phyloP scores from a whole-genome alignment of 306 rosid genomes.

The Prunus kanzakura region DNA sequence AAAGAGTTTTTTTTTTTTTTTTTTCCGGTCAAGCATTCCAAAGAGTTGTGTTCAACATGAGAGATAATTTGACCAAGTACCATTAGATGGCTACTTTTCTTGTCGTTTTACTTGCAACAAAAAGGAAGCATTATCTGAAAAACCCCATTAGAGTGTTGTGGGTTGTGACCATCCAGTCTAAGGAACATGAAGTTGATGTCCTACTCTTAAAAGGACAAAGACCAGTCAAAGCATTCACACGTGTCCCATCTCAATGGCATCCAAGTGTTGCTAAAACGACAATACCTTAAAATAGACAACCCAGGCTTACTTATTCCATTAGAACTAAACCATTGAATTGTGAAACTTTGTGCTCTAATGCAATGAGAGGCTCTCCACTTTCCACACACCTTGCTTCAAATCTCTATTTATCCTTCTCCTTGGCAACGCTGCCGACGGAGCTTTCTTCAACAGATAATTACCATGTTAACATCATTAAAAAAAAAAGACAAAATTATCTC shows the following conservation, averaged over 20 bases:
- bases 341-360: conserved; percentile 27
- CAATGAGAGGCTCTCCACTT: conserved; percentile 16
- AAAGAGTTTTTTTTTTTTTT: not conserved
- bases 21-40: too few relatives aligned
- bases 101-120: conserved; percentile 34
- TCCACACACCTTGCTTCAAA: conserved; percentile 2
- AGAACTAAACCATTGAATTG: conserved; percentile 25
- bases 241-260: conserved; percentile 19
- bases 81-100: conserved; percentile 37
- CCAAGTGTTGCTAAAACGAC: conserved; percentile 30
- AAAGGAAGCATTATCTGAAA: not conserved
- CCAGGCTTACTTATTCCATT: conserved; percentile 21
- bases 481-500: not conserved
- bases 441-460: not conserved
- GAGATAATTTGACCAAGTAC: not conserved
- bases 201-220: conserved; percentile 31
- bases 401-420: conserved; percentile 32
- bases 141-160: not conserved
- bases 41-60: not conserved
- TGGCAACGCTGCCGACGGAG: conserved; percentile 25
- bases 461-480: not conserved
- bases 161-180: conserved; percentile 19
- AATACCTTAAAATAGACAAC: conserved; percentile 24
- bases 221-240: conserved; percentile 23
- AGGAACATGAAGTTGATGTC: conserved; percentile 19